Conservation (phyloP, 768 basidiomycete genomes). For the Tylopilus vinaceipallidus region DNA sequence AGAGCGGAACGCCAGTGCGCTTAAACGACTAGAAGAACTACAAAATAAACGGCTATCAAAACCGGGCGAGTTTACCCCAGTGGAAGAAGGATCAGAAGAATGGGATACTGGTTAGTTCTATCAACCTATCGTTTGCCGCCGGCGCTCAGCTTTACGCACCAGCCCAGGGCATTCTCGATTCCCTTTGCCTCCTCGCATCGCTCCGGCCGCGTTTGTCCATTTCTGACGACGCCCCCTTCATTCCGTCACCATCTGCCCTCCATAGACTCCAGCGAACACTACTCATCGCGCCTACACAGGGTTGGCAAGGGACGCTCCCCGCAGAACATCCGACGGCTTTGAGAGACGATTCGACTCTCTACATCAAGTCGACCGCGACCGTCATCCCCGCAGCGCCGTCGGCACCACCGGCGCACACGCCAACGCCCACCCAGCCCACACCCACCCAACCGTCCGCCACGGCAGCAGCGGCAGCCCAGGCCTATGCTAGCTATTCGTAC, state of each 20-base stretch:
- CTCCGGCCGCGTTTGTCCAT: constrained; percentile 62
- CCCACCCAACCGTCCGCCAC: constrained; percentile 23
- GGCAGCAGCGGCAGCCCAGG: constrained; percentile 27
- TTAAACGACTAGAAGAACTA: constrained; percentile 62
- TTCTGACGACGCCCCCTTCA: constrained; percentile 43
- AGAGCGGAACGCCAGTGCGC: constrained; percentile 59
- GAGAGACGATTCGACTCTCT: constrained; percentile 73
- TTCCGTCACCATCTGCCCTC: constrained; percentile 64
- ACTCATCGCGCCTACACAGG: constrained; percentile 53
- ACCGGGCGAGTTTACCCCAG: constrained; percentile 44
- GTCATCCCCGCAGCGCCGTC: constrained; percentile 33
- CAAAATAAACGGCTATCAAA: constrained; percentile 55
- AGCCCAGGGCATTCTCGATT: constrained; percentile 75
- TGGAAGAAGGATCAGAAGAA: constrained; percentile 73
- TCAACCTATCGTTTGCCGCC: constrained; percentile 2
- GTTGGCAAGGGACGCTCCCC: constrained; percentile 77
- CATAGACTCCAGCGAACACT: constrained; percentile 71
- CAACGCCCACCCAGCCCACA: constrained; percentile 30
- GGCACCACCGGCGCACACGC: constrained; percentile 33
- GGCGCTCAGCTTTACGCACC: constrained; percentile 16
- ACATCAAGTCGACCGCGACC: constrained; percentile 49
- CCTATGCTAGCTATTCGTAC: constrained; percentile 35
- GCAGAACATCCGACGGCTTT: constrained; percentile 55
- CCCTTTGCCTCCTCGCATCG: constrained; percentile 64
- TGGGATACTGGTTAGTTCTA: constrained; percentile 69